Conservation (phyloP, 75 land plant genomes). For the Cupressus sempervirens region DNA sequence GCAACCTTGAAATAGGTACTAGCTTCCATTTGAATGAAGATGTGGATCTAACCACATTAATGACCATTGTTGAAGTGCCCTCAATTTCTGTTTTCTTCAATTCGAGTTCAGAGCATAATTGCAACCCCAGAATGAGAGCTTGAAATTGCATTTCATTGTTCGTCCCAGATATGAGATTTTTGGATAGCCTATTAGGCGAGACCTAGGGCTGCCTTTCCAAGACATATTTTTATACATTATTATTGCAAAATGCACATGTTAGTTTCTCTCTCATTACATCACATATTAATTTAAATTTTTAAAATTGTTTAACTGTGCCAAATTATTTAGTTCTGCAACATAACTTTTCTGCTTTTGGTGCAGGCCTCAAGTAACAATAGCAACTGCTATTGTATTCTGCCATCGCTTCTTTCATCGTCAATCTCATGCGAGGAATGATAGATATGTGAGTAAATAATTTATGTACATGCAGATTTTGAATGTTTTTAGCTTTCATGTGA, state of each 20-base stretch:
- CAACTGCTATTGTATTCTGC: slow-evolving; percentile 77
- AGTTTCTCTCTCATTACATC: neutral
- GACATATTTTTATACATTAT: neutral
- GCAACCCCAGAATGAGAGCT: too few relatives aligned
- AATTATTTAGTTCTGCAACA: neutral
- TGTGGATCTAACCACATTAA: too few relatives aligned
- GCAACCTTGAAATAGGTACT: too few relatives aligned
- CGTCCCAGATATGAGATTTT: too few relatives aligned
- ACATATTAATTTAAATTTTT: neutral
- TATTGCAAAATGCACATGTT: neutral
- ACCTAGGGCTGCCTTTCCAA: too few relatives aligned
- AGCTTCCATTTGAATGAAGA: too few relatives aligned
- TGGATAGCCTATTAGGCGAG: too few relatives aligned
- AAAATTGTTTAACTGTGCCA: neutral
- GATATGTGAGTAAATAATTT: slow-evolving; percentile 36
- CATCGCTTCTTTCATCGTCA: slow-evolving; percentile 85
- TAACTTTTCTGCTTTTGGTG: slow-evolving; percentile 1
- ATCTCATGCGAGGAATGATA: slow-evolving; percentile 80
- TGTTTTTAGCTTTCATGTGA: neutral
- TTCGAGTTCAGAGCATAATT: too few relatives aligned
- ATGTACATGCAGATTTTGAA: neutral
- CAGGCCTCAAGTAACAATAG: slow-evolving; percentile 74
- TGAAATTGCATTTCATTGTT: too few relatives aligned
- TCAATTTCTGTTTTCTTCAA: too few relatives aligned
- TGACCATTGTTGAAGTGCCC: too few relatives aligned